Conservation (phyloP, 805 yeast species). For the Candida ipomoeae region DNA sequence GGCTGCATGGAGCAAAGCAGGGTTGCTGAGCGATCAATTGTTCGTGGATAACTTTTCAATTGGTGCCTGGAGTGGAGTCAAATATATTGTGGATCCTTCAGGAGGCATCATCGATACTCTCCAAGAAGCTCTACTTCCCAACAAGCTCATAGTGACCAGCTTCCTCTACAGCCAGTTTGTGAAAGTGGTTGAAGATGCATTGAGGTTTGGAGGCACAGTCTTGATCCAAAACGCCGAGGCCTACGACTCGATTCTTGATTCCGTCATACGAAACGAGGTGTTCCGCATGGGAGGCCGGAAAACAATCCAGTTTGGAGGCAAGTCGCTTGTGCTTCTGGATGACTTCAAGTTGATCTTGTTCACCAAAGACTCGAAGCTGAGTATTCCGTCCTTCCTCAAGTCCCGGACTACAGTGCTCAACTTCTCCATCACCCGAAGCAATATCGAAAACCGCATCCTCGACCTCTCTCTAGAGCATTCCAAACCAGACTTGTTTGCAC, state of each 20-base stretch:
- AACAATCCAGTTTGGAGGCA: conserved; percentile 56
- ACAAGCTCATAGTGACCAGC: conserved; percentile 53
- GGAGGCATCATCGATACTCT: conserved; percentile 38
- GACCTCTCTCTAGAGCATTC: conserved; percentile 50
- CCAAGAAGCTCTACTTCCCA: conserved; percentile 21
- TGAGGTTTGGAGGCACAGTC: conserved; percentile 77
- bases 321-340: conserved; percentile 62
- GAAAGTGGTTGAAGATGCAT: conserved; percentile 70
- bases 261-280: conserved; percentile 59
- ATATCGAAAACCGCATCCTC: conserved; percentile 59
- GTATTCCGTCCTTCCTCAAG: conserved; percentile 50
- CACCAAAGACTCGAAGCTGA: conserved; percentile 52
- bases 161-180: conserved; percentile 65
- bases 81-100: conserved; percentile 71
- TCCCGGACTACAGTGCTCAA: conserved; percentile 63
- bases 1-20: conserved; percentile 48
- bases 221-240: conserved; percentile 76
- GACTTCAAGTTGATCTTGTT: conserved; percentile 58
- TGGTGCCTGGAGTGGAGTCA: conserved; percentile 38
- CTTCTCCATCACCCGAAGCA: conserved; percentile 67
- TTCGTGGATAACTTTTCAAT: conserved; percentile 62
- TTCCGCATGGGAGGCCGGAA: conserved; percentile 66
- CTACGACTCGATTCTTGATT: conserved; percentile 68
- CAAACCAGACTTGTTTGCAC: conserved; percentile 62
- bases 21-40: conserved; percentile 56